Evolutionary conservation across 2,329 filamentous ascomycete genomes (phyloP).

Genomic region (Plenodomus tracheiphilus): DNA sequence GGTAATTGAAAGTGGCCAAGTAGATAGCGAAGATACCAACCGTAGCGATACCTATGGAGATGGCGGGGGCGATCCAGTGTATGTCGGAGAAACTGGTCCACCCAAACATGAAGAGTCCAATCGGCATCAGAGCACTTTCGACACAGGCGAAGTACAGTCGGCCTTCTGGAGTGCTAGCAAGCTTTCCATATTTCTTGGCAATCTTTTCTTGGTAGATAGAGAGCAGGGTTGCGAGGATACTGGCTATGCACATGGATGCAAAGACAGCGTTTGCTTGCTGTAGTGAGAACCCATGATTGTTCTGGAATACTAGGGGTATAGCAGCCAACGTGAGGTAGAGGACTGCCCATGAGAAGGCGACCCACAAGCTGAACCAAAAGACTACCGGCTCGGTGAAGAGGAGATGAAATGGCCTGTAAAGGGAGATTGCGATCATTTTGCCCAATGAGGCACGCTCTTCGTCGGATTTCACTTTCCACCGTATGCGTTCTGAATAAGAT

Average conservation of each 20-base stretch:
- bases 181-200: conserved; percentile 52
- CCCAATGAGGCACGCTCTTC: conserved; percentile 71
- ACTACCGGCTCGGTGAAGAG: conserved; percentile 77
- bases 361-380: conserved; percentile 88
- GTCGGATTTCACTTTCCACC: conserved; percentile 80
- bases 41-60: conserved; percentile 73
- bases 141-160: conserved; percentile 83
- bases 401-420: conserved; percentile 77
- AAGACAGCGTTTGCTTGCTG: conserved; percentile 74
- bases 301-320: conserved; percentile 75
- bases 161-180: conserved; percentile 64
- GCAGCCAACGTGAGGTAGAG: conserved; percentile 84
- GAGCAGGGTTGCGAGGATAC: conserved; percentile 66
- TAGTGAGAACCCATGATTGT: conserved; percentile 68
- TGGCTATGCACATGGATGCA: conserved; percentile 69
- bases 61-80: conserved; percentile 72
- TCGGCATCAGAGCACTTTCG: conserved; percentile 72
- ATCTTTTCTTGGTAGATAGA: conserved; percentile 74
- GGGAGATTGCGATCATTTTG: conserved; percentile 72
- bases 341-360: conserved; percentile 85
- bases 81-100: conserved; percentile 66
- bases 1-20: conserved; percentile 87
- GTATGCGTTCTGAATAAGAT: conserved; percentile 58
- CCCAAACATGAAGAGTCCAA: conserved; percentile 80
- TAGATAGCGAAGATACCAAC: conserved; percentile 80